Base-by-base conservation (phyloP, 1,139 yeast genomes). In the Citeromyces hawaiiensis region DNA sequence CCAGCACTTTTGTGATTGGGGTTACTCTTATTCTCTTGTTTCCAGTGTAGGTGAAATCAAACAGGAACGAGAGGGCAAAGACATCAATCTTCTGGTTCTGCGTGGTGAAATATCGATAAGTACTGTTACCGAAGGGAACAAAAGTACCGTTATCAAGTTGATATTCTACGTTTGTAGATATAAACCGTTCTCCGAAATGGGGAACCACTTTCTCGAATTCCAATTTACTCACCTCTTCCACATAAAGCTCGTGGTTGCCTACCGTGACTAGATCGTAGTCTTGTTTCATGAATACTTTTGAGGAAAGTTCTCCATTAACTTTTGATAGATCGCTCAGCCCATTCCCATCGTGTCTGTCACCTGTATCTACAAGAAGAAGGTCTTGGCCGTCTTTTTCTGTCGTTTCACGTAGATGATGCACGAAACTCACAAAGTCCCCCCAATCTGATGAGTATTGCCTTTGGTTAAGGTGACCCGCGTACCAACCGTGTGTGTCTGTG, bases 401-500 rank as follows among this genome's bases (percentile, higher is more conserved):
- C 18, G 59, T 53, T 0, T 51, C 51, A 35, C 63, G 60, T 54
- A 85, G 56, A 41, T 72, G 74, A 11, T 57, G 48, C 1, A 75
- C 60, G 51, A 91, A 87, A 0, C 93, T 78, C 3, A 83, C 55
- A 47, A 83, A 85, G 52, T 91, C 95, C 8, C 97, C 98, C 96
- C 96, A 91, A 54, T 86, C 83, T 7, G 85, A 94, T 37, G 79
- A 70, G 55, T 80, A 91, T 44, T 71, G 73, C 23, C 70, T 67
- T 56, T 87, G 96, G 47, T 77, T 75, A 34, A 72, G 48, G 59
- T 88, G 97, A 0, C 97, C 96, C 4, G 88, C 76, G 45, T 82
- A 73, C 97, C 97, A 91, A 0, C 91, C 93, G 56, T 91, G 98
- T 2, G 96, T 88, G 51, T 91, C 98, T 1, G 97, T 91, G 1